Conservation (phyloP, 2,329 filamentous ascomycete species). For the Achaetomium macrosporum region DNA sequence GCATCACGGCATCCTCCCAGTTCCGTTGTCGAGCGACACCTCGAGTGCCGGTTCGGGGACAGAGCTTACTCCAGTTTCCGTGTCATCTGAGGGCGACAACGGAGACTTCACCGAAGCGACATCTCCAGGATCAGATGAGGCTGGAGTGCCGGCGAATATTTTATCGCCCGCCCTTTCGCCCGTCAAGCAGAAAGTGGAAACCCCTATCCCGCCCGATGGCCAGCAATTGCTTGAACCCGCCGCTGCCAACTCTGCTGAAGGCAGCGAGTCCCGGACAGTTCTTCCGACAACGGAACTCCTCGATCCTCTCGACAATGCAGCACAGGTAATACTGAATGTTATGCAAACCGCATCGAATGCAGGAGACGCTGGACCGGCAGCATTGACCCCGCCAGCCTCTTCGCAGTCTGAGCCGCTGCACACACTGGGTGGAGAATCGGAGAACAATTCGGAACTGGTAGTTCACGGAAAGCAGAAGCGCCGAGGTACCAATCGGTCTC, state of each 20-base stretch:
- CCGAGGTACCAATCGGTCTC: background rate
- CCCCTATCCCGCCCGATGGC: conserved; percentile 25
- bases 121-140: conserved; percentile 44
- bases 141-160: conserved; percentile 31
- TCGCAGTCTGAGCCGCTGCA: too few relatives aligned
- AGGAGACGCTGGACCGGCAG: too few relatives aligned
- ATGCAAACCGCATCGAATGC: too few relatives aligned
- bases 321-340: too few relatives aligned
- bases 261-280: background rate
- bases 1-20: conserved; percentile 28
- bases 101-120: conserved; percentile 41
- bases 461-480: background rate
- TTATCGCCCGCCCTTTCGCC: conserved; percentile 33
- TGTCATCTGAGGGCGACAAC: conserved; percentile 31
- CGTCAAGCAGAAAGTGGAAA: conserved; percentile 24
- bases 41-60: conserved; percentile 37
- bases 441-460: background rate
- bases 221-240: conserved; percentile 6
- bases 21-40: conserved; percentile 27
- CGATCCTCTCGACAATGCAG: background rate
- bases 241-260: background rate
- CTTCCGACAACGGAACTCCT: conserved; percentile 16
- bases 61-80: conserved; percentile 26
- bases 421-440: background rate
- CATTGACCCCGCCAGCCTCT: too few relatives aligned